Percentiles rank a stretch among this genome's conserved stretches.
Evolutionary conservation across 176 grass and related monocot species (phyloP).

Genomic region (Otatea glauca): DNA sequence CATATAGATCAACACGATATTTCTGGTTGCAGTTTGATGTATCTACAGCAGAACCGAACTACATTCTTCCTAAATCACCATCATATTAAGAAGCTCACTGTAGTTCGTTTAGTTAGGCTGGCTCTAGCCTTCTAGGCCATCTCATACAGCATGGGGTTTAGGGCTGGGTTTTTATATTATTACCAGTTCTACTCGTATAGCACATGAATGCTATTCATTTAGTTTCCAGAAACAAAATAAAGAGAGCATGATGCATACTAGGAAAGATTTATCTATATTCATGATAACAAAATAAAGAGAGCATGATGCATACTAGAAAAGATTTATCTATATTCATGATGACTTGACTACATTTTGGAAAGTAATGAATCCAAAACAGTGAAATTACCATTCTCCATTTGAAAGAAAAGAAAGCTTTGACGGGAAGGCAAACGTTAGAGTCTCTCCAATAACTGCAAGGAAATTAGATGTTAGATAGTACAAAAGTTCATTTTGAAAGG

Average conservation of each 20-base stretch:
- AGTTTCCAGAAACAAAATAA: conserved; percentile 22
- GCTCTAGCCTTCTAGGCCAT: conserved; percentile 18
- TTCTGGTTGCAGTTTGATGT: conserved; percentile 3
- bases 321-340: not conserved
- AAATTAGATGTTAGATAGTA: conserved; percentile 41
- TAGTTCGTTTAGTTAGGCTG: not conserved
- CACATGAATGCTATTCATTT: conserved; percentile 19
- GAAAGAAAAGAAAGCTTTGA: conserved; percentile 91
- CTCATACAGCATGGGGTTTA: conserved; percentile 6
- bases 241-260: conserved; percentile 12
- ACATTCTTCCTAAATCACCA: not conserved
- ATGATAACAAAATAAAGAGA: not conserved
- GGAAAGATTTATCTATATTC: not conserved
- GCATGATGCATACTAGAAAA: conserved; percentile 16
- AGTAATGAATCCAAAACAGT: conserved; percentile 45
- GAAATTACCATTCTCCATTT: conserved; percentile 95
- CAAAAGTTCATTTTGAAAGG: conserved; percentile 12
- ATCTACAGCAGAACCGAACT: not conserved
- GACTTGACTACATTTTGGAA: conserved; percentile 23
- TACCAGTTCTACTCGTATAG: not conserved
- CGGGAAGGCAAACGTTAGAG: conserved; percentile 84
- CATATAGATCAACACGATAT: conserved; percentile 25
- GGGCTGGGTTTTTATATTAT: not conserved
- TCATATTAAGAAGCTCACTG: conserved; percentile 25
- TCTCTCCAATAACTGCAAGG: conserved; percentile 92